These are phyloP conservation scores for Candida succiphila DNA, from an alignment of 805 yeast species.

Conservation along the genomic window DNA sequence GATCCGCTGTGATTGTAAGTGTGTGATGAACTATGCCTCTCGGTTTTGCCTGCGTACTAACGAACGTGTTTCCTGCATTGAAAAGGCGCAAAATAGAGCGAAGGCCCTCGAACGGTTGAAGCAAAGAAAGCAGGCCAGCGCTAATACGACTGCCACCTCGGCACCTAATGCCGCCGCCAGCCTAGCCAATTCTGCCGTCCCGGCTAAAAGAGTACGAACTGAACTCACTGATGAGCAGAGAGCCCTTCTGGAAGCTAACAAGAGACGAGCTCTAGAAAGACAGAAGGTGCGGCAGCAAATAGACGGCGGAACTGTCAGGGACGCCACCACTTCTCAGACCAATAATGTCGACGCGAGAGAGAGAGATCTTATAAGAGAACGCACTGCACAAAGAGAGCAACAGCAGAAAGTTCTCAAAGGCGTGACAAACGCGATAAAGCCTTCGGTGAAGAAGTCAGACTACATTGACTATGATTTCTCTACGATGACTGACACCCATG, in stretches of 20 bases:
- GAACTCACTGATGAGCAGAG: constrained; percentile 39
- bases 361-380: constrained; percentile 2
- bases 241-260: constrained; percentile 38
- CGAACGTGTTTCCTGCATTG: too few relatives aligned
- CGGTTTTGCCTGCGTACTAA: too few relatives aligned
- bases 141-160: background rate
- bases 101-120: constrained; percentile 51
- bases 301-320: constrained; percentile 7
- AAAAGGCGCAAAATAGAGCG: constrained; percentile 53
- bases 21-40: too few relatives aligned
- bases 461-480: constrained; percentile 83
- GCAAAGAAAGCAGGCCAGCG: constrained; percentile 22
- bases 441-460: constrained; percentile 47
- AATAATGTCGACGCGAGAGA: background rate
- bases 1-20: background rate
- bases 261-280: constrained; percentile 41
- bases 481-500: constrained; percentile 79
- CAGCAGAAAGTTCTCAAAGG: constrained; percentile 6
- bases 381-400: constrained; percentile 17
- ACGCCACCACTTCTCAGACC: constrained; percentile 10
- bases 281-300: constrained; percentile 4
- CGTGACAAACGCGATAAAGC: constrained; percentile 19
- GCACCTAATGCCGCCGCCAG: too few relatives aligned
- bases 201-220: constrained; percentile 9
- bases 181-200: too few relatives aligned